Evolutionary conservation across 495 filamentous ascomycete genomes (phyloP).

Genomic region (Penicillium canariense): DNA sequence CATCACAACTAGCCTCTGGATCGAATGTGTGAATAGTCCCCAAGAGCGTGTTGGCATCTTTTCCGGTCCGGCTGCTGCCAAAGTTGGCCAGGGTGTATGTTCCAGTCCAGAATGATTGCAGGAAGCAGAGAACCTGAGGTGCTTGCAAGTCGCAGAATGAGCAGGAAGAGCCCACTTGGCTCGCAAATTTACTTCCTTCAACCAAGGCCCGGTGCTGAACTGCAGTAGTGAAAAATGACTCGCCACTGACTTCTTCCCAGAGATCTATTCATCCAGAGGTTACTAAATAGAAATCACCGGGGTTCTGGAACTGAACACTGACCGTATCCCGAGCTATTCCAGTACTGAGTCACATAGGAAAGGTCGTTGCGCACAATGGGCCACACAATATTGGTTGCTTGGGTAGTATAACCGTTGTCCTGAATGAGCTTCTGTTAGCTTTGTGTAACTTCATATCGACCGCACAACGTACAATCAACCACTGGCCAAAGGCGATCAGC

Average conservation of each 20-base stretch:
- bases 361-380: conserved; percentile 66
- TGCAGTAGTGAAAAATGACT: conserved; percentile 58
- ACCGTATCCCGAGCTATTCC: conserved; percentile 62
- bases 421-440: not conserved
- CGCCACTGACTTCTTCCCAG: conserved; percentile 67
- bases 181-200: conserved; percentile 58
- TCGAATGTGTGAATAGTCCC: conserved; percentile 65
- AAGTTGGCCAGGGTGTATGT: conserved; percentile 56
- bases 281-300: not conserved
- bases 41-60: conserved; percentile 63
- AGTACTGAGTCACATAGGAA: conserved; percentile 68
- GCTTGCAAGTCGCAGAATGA: conserved; percentile 53
- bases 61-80: conserved; percentile 51
- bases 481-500: conserved; percentile 43
- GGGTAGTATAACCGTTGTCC: conserved; percentile 29
- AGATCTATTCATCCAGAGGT: conserved; percentile 48
- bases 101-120: conserved; percentile 65
- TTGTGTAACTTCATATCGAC: not conserved
- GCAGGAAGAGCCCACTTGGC: conserved; percentile 39
- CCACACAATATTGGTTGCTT: conserved; percentile 47
- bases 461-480: conserved; percentile 30
- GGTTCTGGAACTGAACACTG: not conserved
- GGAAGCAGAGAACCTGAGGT: conserved; percentile 58
- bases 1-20: conserved; percentile 49
- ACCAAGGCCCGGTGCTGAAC: conserved; percentile 52